Percentiles rank a stretch among this genome's conserved stretches.
Conservation (phyloP, 2,329 filamentous ascomycete species). For the Fusarium nurragi region DNA sequence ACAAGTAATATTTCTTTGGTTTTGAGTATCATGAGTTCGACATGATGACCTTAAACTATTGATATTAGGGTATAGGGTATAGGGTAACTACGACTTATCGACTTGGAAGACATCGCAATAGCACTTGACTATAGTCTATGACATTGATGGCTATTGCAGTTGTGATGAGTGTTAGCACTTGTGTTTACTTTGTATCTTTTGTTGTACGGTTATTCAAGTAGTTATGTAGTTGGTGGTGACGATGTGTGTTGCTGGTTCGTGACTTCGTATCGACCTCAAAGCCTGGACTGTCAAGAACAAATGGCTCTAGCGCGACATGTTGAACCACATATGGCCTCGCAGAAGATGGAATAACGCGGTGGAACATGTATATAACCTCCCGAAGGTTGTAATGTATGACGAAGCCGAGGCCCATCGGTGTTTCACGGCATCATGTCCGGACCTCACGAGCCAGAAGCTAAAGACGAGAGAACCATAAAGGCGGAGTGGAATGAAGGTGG, state of each 20-base stretch:
- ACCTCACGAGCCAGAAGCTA: not conserved
- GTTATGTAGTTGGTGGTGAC: too few relatives aligned
- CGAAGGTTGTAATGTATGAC: not conserved
- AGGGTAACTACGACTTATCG: constrained; percentile 20
- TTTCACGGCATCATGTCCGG: constrained; percentile 8
- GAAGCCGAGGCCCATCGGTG: not conserved
- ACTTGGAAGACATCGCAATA: not conserved
- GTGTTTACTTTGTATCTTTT: too few relatives aligned
- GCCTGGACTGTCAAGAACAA: not conserved
- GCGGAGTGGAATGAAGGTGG: not conserved
- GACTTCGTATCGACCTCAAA: not conserved
- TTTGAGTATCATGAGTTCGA: not conserved
- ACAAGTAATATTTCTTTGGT: not conserved
- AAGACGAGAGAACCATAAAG: not conserved
- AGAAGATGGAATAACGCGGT: not conserved
- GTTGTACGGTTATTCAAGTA: too few relatives aligned
- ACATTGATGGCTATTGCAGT: not conserved
- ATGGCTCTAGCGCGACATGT: not conserved
- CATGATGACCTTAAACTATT: too few relatives aligned
- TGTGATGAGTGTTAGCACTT: too few relatives aligned
- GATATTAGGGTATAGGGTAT: not conserved
- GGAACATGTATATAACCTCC: not conserved
- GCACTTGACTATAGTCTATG: not conserved
- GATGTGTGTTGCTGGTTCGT: too few relatives aligned
- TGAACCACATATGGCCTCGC: not conserved